Evolutionary conservation across 1,139 yeast species (phyloP), one percentile per base, ranked within the genome.

Genomic region (Spathaspora sp.): DNA sequence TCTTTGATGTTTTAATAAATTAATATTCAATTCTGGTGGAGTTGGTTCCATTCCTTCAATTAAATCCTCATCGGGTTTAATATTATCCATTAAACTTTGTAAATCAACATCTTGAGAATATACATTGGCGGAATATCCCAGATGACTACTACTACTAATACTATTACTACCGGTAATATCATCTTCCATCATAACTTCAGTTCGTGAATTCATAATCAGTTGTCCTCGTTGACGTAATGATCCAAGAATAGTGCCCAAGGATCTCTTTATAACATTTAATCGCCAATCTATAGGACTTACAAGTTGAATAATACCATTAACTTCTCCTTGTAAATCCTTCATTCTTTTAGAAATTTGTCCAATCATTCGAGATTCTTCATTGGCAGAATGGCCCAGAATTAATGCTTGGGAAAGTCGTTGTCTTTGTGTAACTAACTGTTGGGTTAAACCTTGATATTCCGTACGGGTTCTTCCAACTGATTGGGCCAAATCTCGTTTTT

Each of bases 1-100:
- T 46, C 89, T 75, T 66, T 93, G 99, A 68, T 93, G 98, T 53
- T 84, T 88, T 62, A 90, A 67, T 23, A 89, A 69, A 38, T 78
- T 77, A 7, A 89, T 78, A 4, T 82, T 69, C 57, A 93, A 64
- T 23, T 81, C 87, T 0, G 73, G 74, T 0, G 98, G 98, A 0
- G 96, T 88, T 16, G 76, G 68, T 2, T 79, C 81, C 53, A 71
- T 53, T 1, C 71, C 77, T 39, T 70, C 69, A 17, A 61, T 64
- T 18, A 84, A 52, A 37, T 64, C 67, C 49, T 84, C 89, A 44
- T 80, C 84, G 2, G 82, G 80, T 53, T 77, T 75, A n/a, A 90
- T 83, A 50, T 82, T 84, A 48, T 83, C 81, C 47, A 89, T 71
- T 38, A 90, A 71, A 47, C 78, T 72, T 44, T 77, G 74, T 11